Percentiles rank a stretch among this genome's conserved stretches.
These are phyloP conservation scores for Artomyces pyxidatus DNA, from an alignment of 768 basidiomycete species.

Conservation along the genomic window DNA sequence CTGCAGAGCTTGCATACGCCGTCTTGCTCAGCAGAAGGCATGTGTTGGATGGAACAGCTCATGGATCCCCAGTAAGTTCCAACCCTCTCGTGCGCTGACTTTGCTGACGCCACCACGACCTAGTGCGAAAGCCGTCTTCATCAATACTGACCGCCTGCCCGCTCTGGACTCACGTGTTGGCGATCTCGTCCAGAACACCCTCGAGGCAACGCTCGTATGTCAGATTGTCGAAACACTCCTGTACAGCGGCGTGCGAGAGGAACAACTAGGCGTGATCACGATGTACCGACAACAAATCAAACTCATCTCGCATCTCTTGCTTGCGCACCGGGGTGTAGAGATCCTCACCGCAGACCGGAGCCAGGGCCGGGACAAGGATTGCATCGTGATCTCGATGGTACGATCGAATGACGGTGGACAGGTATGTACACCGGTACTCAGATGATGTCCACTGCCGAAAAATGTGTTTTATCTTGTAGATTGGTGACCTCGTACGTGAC, in stretches of 20 bases:
- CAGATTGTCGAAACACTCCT: conserved; percentile 66
- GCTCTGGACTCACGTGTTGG: conserved; percentile 77
- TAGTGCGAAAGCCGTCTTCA: conserved; percentile 83
- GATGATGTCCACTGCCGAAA: not conserved
- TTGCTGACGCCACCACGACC: not conserved
- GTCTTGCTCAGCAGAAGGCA: conserved; percentile 24
- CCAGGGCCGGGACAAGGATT: conserved; percentile 94
- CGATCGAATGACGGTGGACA: conserved; percentile 72
- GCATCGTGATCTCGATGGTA: conserved; percentile 88
- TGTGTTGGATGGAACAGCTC: conserved; percentile 68
- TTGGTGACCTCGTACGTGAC: conserved; percentile 90
- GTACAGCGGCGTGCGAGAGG: conserved; percentile 50
- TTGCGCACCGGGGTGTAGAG: conserved; percentile 54
- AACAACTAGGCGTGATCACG: conserved; percentile 83
- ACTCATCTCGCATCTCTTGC: conserved; percentile 61
- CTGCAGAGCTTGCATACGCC: conserved; percentile 36
- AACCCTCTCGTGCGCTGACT: not conserved
- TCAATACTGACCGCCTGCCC: conserved; percentile 84
- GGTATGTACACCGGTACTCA: conserved; percentile 38
- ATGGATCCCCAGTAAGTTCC: conserved; percentile 51
- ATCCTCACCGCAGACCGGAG: conserved; percentile 88
- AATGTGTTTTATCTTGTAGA: conserved; percentile 32
- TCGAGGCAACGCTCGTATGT: conserved; percentile 62
- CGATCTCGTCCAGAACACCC: conserved; percentile 83
- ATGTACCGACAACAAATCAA: conserved; percentile 96